Percentiles rank a stretch among this genome's conserved stretches.
These are phyloP conservation scores for Gossypium mustelinum DNA, from an alignment of 345 rosid species.

Conservation along the genomic window DNA sequence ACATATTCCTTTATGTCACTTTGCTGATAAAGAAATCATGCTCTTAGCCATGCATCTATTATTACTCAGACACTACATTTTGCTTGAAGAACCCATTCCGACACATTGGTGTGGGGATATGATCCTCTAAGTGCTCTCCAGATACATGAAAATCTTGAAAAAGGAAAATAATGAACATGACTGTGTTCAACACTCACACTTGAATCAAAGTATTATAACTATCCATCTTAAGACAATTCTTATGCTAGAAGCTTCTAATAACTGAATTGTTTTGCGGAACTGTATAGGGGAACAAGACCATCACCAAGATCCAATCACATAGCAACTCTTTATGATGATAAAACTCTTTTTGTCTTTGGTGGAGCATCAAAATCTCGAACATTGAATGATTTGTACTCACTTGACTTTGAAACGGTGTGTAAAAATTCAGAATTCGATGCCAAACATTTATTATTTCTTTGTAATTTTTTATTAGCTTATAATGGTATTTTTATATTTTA, in stretches of 20 bases:
- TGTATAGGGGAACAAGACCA: constrained; percentile 77
- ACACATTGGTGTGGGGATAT: neutral
- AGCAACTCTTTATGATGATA: constrained; percentile 80
- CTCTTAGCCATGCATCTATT: neutral
- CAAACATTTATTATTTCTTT: constrained; percentile 11
- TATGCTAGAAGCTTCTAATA: neutral
- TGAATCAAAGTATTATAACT: neutral
- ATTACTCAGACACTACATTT: neutral
- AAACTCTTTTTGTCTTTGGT: constrained; percentile 75
- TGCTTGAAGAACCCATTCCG: neutral
- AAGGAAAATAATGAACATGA: neutral
- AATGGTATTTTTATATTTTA: neutral
- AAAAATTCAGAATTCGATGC: neutral
- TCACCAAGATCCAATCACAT: constrained; percentile 86
- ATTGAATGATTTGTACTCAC: constrained; percentile 85
- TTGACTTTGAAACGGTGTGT: constrained; percentile 89
- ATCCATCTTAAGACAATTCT: neutral
- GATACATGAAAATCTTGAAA: neutral
- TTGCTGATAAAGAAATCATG: constrained; percentile 6
- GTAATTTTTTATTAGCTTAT: constrained; percentile 2
- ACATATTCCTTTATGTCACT: neutral
- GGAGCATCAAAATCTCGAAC: constrained; percentile 80
- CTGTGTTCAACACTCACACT: neutral
- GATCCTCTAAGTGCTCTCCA: neutral
- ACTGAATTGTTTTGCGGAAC: constrained; percentile 1